These are phyloP conservation scores for Larix sibirica DNA, from an alignment of 83 land plant species.

Conservation along the genomic window DNA sequence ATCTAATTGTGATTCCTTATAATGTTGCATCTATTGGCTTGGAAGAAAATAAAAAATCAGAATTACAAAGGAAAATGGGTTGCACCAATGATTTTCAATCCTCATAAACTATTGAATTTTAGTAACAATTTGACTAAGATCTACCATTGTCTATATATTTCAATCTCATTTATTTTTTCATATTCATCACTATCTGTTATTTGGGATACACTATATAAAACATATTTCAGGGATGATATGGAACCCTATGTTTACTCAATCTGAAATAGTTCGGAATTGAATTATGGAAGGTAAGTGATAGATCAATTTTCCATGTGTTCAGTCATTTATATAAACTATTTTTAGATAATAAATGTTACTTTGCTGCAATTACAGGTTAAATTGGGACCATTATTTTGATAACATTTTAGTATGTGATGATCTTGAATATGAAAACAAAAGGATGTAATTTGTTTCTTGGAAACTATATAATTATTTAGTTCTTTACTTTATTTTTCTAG, in stretches of 20 bases:
- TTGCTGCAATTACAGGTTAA: slow-evolving; percentile 55
- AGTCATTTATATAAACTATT: no score
- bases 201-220: no score
- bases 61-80: slow-evolving; percentile 78
- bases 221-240: slow-evolving; percentile 81
- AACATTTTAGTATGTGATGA: slow-evolving; percentile 79
- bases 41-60: slow-evolving; percentile 73
- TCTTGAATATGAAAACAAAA: slow-evolving; percentile 75
- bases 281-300: slow-evolving; percentile 40
- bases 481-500: no score
- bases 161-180: no score
- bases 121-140: no score
- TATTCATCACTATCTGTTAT: no score
- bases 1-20: no score
- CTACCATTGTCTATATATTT: no score
- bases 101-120: slow-evolving; percentile 11
- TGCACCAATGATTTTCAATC: slow-evolving; percentile 88
- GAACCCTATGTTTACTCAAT: slow-evolving; percentile 65
- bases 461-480: no score
- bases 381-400: slow-evolving; percentile 77
- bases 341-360: no score
- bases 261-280: slow-evolving; percentile 86
- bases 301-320: no score
- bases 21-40: no score
- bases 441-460: slow-evolving; percentile 31